phyloP scores from a whole-genome alignment of 345 rosid genomes.

The Gossypioides kirkii region DNA sequence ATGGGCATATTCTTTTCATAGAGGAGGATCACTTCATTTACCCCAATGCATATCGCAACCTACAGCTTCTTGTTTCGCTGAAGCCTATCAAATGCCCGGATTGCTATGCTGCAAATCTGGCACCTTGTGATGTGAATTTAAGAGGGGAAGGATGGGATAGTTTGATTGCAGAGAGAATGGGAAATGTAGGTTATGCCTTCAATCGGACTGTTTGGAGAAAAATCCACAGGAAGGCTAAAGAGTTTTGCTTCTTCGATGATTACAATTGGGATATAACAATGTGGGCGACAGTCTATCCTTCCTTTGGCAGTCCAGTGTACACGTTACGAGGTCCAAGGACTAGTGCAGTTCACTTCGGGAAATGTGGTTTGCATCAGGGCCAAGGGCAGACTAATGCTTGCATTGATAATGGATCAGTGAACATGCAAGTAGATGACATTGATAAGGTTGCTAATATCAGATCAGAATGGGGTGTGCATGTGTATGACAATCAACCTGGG shows the following conservation, averaged over 20 bases:
- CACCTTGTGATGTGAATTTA: conserved; percentile 85
- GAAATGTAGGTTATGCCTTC: conserved; percentile 85
- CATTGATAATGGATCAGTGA: conserved; percentile 65
- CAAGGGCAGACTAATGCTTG: conserved; percentile 58
- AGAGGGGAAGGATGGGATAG: conserved; percentile 72
- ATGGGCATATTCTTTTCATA: conserved; percentile 81
- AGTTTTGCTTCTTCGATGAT: conserved; percentile 89
- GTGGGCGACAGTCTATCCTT: conserved; percentile 97
- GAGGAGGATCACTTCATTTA: conserved; percentile 96
- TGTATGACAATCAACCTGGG: conserved; percentile 66
- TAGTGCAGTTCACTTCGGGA: conserved; percentile 93
- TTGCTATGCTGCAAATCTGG: conserved; percentile 90
- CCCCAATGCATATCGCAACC: conserved; percentile 89
- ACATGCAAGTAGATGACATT: conserved; percentile 47
- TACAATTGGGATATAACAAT: conserved; percentile 98
- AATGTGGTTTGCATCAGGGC: conserved; percentile 97
- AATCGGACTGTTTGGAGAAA: conserved; percentile 80
- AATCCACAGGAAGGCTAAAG: conserved; percentile 70
- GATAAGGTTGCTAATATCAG: conserved; percentile 63
- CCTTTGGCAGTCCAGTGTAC: conserved; percentile 81
- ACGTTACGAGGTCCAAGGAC: conserved; percentile 84
- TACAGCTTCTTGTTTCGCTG: conserved; percentile 58
- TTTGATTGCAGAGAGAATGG: conserved; percentile 92
- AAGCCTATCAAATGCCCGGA: conserved; percentile 70
- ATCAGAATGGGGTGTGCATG: conserved; percentile 52